A percentile compares a stretch with the other conserved stretches of the same genome.
Conservation (phyloP, 345 rosid species). For the Eucalyptus regnans region DNA sequence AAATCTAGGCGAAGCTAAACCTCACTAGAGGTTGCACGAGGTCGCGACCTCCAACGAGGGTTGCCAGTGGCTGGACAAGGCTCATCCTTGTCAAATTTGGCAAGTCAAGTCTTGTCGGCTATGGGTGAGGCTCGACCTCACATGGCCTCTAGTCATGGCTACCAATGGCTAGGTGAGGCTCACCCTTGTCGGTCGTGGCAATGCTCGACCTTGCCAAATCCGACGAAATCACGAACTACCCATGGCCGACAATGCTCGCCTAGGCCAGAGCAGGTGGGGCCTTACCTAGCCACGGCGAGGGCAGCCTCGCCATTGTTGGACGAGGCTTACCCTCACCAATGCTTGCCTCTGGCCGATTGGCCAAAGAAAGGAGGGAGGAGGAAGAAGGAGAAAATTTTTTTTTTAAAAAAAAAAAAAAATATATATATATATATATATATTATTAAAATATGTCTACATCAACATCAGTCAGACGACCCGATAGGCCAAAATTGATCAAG, state of each 20-base stretch:
- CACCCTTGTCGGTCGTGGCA: accelerated
- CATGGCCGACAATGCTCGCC: accelerated
- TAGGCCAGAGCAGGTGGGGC: accelerated
- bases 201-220: accelerated
- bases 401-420: too few relatives aligned
- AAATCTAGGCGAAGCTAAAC: accelerated
- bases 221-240: accelerated
- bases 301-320: accelerated
- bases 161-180: accelerated
- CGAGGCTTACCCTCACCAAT: too few relatives aligned
- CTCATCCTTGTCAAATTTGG: accelerated
- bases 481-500: too few relatives aligned
- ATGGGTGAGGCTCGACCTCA: accelerated
- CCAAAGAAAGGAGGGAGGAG: too few relatives aligned
- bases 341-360: accelerated
- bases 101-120: too few relatives aligned
- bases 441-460: too few relatives aligned
- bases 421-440: too few relatives aligned
- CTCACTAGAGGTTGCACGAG: too few relatives aligned
- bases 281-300: too few relatives aligned
- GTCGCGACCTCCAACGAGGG: accelerated
- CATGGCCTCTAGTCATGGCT: accelerated
- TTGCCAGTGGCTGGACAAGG: too few relatives aligned
- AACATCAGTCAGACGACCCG: too few relatives aligned
- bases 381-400: too few relatives aligned